These are phyloP conservation scores for Clitopilus passeckerianus DNA, from an alignment of 768 basidiomycete genomes.

Conservation along the genomic window DNA sequence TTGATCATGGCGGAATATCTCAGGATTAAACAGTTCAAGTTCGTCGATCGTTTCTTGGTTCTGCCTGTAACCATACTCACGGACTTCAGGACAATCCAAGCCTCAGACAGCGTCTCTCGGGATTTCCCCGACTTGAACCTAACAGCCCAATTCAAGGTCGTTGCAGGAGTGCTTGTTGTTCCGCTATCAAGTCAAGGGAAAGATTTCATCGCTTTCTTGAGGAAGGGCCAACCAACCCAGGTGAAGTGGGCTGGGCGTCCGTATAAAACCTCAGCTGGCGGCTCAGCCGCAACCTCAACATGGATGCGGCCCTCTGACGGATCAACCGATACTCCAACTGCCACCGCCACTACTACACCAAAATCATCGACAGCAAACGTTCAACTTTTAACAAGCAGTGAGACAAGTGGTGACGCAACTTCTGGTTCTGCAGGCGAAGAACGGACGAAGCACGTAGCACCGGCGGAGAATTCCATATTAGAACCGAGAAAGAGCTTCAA, in stretches of 20 bases:
- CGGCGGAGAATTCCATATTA: constrained; percentile 27
- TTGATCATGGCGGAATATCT: constrained; percentile 78
- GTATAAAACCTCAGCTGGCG: constrained; percentile 32
- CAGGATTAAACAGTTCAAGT: constrained; percentile 67
- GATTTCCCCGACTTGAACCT: constrained; percentile 73
- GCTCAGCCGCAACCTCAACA: neutral
- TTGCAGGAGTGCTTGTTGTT: constrained; percentile 73
- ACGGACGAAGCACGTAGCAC: neutral
- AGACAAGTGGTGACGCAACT: neutral
- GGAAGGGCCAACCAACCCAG: constrained; percentile 68
- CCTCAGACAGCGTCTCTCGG: constrained; percentile 57
- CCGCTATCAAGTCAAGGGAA: constrained; percentile 68
- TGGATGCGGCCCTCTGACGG: neutral
- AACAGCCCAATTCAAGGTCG: constrained; percentile 39
- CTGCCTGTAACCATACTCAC: neutral
- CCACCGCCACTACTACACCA: neutral
- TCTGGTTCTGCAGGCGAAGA: neutral
- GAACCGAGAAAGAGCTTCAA: constrained; percentile 81
- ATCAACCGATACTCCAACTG: neutral
- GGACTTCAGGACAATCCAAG: constrained; percentile 59
- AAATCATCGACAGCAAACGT: neutral
- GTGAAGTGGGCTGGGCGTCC: constrained; percentile 81
- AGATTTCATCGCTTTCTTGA: constrained; percentile 78
- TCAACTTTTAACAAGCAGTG: too few relatives aligned
- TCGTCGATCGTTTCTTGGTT: constrained; percentile 17